phyloP scores from a whole-genome alignment of 1,284 basidiomycete genomes.

The Polyporus tsugae region DNA sequence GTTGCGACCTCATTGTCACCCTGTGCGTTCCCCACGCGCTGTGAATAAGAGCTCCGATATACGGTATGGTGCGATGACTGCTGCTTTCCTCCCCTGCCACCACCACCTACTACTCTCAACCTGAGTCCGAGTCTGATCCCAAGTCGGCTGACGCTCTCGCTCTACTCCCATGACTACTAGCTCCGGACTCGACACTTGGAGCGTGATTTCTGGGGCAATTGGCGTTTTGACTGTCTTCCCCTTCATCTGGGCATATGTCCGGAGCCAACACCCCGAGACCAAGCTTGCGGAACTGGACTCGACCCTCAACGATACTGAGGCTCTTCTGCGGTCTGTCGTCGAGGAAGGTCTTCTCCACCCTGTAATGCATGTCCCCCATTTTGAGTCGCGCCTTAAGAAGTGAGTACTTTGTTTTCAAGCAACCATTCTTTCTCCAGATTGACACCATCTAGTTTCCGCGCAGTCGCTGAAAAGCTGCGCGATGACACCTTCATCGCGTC shows the following conservation, averaged over 20 bases:
- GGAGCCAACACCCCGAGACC: not conserved
- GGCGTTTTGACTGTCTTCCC: not conserved
- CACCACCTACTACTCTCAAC: not conserved
- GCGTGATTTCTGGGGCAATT: not conserved
- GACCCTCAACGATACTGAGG: constrained; percentile 1
- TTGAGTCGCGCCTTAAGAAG: not conserved
- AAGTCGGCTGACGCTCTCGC: too few species aligned
- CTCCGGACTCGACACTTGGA: not conserved
- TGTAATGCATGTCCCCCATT: constrained; percentile 36
- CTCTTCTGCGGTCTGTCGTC: not conserved
- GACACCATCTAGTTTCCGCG: not conserved
- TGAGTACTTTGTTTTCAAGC: not conserved
- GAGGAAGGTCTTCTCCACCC: constrained; percentile 8
- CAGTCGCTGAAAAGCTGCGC: not conserved
- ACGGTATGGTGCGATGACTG: not conserved
- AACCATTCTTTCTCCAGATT: not conserved
- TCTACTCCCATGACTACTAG: not conserved
- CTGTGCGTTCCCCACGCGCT: not conserved
- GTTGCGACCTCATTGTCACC: not conserved
- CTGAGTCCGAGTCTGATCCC: not conserved
- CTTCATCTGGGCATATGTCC: not conserved
- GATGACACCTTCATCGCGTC: constrained; percentile 3
- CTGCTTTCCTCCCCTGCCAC: not conserved
- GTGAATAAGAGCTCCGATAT: not conserved
- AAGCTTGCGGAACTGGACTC: not conserved